Percentiles rank a stretch among this genome's conserved stretches.
phyloP scores from a whole-genome alignment of 306 rosid species.

The Carpinus fangiana region DNA sequence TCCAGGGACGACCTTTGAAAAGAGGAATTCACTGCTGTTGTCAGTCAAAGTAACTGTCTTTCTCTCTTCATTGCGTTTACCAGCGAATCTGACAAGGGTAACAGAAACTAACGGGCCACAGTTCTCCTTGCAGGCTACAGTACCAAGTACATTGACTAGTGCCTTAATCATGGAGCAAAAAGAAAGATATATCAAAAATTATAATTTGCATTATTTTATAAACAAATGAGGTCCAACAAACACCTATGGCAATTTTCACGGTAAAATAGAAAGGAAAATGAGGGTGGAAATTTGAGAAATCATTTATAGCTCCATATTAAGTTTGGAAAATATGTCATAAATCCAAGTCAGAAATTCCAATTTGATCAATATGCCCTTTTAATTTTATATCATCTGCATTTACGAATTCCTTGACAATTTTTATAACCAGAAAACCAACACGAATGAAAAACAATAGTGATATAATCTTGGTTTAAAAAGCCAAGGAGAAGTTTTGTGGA shows the following conservation, averaged over 20 bases:
- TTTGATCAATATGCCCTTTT: conserved; percentile 13
- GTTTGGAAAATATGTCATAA: conserved; percentile 3
- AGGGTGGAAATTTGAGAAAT: conserved; percentile 7
- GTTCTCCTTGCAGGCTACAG: conserved; percentile 79
- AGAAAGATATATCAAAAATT: conserved; percentile 20
- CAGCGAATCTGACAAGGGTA: conserved; percentile 55
- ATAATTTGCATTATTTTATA: neutral
- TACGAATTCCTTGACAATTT: conserved; percentile 10
- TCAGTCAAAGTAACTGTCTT: conserved; percentile 58
- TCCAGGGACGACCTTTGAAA: conserved; percentile 81
- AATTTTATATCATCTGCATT: conserved; percentile 9
- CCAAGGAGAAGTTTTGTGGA: neutral
- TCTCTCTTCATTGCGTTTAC: conserved; percentile 55
- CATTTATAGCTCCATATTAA: conserved; percentile 5
- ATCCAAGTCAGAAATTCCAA: conserved; percentile 1
- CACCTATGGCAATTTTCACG: neutral
- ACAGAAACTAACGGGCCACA: conserved; percentile 81
- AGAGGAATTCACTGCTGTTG: conserved; percentile 59
- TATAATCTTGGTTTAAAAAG: neutral
- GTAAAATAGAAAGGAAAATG: neutral
- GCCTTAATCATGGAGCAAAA: conserved; percentile 53
- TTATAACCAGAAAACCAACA: conserved; percentile 12
- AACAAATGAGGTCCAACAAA: conserved; percentile 5
- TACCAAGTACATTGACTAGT: conserved; percentile 75
- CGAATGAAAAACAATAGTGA: conserved; percentile 10